Base-by-base conservation (phyloP, 345 rosid species). In the Euphorbia peplus region DNA sequence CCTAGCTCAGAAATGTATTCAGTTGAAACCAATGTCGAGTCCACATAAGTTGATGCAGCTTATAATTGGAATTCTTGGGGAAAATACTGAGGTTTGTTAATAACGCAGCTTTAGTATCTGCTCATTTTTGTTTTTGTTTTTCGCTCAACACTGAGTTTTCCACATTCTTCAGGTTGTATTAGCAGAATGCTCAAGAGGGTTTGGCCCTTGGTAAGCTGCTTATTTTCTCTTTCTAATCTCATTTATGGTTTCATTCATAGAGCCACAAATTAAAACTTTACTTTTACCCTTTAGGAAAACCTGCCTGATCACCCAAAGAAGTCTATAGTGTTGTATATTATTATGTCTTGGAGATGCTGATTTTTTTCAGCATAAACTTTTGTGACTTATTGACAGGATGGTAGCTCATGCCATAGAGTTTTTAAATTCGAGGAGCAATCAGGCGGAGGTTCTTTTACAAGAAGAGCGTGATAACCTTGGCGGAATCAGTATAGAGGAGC, bases 101-200 rank as follows among this genome's bases (percentile, higher is more conserved):
- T 72, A 11, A 48, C 18, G 14, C 44, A 29, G 41, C 59, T 64
- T 25, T 41, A 22, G 61, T 52, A n/a, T 47, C 41, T 44, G 7
- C 9, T 10, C 62, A 37, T 9, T 37, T 44, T 24, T 60, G 10
- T 50, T 53, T 41, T 47, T 65, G 48, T 53, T 26, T 8, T 39
- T 1, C 0, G 9, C 57, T 42, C 25, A 21, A 11, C 42, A 22
- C 44, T 51, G 30, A 24, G 51, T 18, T 74, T 62, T 67, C 28
- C 44, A 60, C 79, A 53, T 76, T 56, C 41, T 81, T 72, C 87
- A 95, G 99, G 95, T 87, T 72, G 90, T 95, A 57, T 74, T 95
- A 70, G 96, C 97, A 64, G 99, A 85, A 73, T 95, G 97, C 81
- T 87, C 92, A 48, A 89, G 83, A 81, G 96, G 86, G 51, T 95